phyloP scores from a whole-genome alignment of 192 early-diverging fungal genomes.

The Entomortierella lignicola region DNA sequence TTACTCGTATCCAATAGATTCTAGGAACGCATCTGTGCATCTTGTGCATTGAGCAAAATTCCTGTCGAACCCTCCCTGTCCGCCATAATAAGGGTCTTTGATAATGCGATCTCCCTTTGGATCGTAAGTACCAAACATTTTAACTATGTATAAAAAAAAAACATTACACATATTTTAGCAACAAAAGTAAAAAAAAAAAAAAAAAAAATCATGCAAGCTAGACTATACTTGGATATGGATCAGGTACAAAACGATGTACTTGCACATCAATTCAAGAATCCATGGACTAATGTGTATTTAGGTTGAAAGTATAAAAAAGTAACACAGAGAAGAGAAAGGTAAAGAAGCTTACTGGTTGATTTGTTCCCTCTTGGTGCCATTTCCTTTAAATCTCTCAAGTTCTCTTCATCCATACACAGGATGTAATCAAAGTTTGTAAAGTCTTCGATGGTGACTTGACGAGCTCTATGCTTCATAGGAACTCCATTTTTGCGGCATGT shows the following conservation, averaged over 20 bases:
- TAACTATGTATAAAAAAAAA: slow-evolving; percentile 50
- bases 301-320: too few relatives aligned
- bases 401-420: slow-evolving; percentile 92
- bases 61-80: slow-evolving; percentile 76
- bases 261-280: too few relatives aligned
- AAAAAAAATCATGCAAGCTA: slow-evolving; percentile 4
- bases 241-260: too few relatives aligned
- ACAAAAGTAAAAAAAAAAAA: slow-evolving; percentile 15
- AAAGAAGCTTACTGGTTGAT: slow-evolving; percentile 34
- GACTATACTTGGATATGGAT: slow-evolving; percentile 9
- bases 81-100: slow-evolving; percentile 67
- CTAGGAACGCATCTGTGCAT: slow-evolving; percentile 77
- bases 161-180: too few relatives aligned
- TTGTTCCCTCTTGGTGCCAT: slow-evolving; percentile 48
- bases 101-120: slow-evolving; percentile 78
- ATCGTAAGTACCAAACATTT: slow-evolving; percentile 86
- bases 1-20: slow-evolving; percentile 60
- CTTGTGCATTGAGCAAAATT: slow-evolving; percentile 82
- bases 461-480: slow-evolving; percentile 78
- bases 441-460: slow-evolving; percentile 72
- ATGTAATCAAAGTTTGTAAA: slow-evolving; percentile 86
- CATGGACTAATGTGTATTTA: too few relatives aligned
- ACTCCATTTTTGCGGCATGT: slow-evolving; percentile 80
- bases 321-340: background rate
- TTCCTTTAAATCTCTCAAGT: slow-evolving; percentile 70